Percentiles rank a stretch among this genome's conserved stretches.
Evolutionary conservation across 2,329 filamentous ascomycete species (phyloP).

Genomic region (Pseudonectria buxi): DNA sequence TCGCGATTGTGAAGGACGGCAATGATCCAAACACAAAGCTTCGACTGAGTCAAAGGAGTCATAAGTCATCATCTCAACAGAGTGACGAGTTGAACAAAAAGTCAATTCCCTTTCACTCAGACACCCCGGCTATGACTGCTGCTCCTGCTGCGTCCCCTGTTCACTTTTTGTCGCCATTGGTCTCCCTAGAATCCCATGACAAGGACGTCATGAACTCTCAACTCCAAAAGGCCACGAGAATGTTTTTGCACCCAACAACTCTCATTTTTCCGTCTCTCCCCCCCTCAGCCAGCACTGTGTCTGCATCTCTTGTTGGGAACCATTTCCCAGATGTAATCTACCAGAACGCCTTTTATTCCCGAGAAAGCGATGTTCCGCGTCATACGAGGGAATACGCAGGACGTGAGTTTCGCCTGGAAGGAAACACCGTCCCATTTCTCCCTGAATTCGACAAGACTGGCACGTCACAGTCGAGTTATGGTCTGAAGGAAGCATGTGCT

Average conservation of each 20-base stretch:
- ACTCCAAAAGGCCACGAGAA: conserved; percentile 10
- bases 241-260: conserved; percentile 5
- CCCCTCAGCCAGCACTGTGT: conserved; percentile 19
- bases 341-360: conserved; percentile 78
- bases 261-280: conserved; percentile 20
- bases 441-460: conserved; percentile 67
- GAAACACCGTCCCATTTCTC: conserved; percentile 70
- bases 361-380: conserved; percentile 75
- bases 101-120: conserved; percentile 16
- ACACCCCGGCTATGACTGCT: conserved; percentile 3
- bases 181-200: conserved; percentile 6
- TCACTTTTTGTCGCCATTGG: conserved; percentile 8
- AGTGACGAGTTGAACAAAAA: conserved; percentile 29
- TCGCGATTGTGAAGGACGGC: conserved; percentile 71
- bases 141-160: conserved; percentile 4
- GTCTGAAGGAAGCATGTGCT: conserved; percentile 39
- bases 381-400: conserved; percentile 78
- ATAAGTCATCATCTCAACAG: conserved; percentile 39
- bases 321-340: conserved; percentile 63
- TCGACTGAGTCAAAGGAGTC: conserved; percentile 59
- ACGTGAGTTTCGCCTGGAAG: conserved; percentile 71
- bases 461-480: conserved; percentile 46
- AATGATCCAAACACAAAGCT: conserved; percentile 56
- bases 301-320: conserved; percentile 17
- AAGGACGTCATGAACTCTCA: conserved; percentile 5